phyloP scores from a whole-genome alignment of 805 yeast species.

The Saturnispora sekii region DNA sequence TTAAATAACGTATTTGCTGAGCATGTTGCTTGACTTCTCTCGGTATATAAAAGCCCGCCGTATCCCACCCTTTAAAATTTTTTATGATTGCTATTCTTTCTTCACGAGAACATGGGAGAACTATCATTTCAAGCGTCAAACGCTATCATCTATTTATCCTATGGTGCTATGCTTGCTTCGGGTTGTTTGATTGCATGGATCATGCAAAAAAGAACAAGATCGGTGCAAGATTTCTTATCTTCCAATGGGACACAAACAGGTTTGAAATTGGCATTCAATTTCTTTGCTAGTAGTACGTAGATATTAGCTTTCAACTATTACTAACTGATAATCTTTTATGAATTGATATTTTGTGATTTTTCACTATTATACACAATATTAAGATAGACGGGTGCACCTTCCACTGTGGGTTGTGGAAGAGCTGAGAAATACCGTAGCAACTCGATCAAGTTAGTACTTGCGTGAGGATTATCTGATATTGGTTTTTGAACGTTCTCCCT shows the following conservation, averaged over 20 bases:
- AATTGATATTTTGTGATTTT: constrained; percentile 3
- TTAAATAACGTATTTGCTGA: neutral
- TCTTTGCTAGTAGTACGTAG: constrained; percentile 81
- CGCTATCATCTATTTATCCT: constrained; percentile 55
- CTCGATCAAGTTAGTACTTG: constrained; percentile 79
- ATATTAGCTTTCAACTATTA: constrained; percentile 4
- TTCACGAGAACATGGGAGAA: constrained; percentile 11
- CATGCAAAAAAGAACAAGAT: constrained; percentile 31
- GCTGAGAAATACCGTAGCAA: constrained; percentile 73
- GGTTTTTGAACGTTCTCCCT: constrained; percentile 12
- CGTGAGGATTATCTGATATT: constrained; percentile 56
- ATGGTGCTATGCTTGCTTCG: constrained; percentile 41
- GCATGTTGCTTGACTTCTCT: neutral
- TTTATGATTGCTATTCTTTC: neutral
- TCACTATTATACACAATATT: constrained; percentile 21
- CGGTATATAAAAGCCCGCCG: too few species aligned
- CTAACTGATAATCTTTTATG: constrained; percentile 2
- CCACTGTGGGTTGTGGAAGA: constrained; percentile 46
- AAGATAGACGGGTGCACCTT: constrained; percentile 37
- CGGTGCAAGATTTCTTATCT: constrained; percentile 46
- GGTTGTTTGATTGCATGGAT: constrained; percentile 55
- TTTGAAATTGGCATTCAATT: constrained; percentile 74
- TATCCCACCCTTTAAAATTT: neutral
- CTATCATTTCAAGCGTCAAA: constrained; percentile 43
- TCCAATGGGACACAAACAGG: constrained; percentile 77